Base-by-base conservation (phyloP, 495 filamentous ascomycete species). In the Penicillium diatomitis region DNA sequence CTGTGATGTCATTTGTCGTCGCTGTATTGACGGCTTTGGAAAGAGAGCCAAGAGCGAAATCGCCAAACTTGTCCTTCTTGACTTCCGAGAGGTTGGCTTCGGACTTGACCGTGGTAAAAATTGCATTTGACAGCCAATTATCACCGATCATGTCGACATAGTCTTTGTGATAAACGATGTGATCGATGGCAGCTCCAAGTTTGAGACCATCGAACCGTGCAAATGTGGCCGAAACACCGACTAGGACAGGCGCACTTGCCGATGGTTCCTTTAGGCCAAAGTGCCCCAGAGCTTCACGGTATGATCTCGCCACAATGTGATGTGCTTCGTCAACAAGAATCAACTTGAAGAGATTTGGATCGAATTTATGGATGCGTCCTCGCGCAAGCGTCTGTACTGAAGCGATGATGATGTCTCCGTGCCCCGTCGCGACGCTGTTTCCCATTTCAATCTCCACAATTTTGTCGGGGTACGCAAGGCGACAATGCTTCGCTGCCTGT, bases 311-410 rank as follows among this genome's bases (percentile, higher is more conserved):
- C 32, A 95, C 90, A 43, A 97, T 96, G 66, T 97, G 92, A 67
- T 99, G 92, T n/a, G 89, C 91, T 62, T 99, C 92, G 56, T 99
- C 92, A 5, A 99, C 91, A 9, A 99, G 75, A 3, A 99, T 67
- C 0, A 99, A 79, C 63, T 99, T 99, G 73, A 91, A 96, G 20
- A 67, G 66, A 2, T 50, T 64, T 0, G 90, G 86, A 50, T 96
- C 81, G 56, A 89, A 97, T 54, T 95, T 96, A 32, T 57, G 43
- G 9, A 96, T 74, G 30, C 92, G 77, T 41, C 89, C 81, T 10
- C 77, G 73, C 0, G 72, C 76, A 39, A 99, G 79, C 51, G 85
- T 94, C 54, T 83, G 79, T 32, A 97, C 72, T 4, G 89, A 95
- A n/a, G 91, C 94, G 45, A 97, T 75, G 8, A 91, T 96, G 55